A percentile compares a stretch with the other conserved stretches of the same genome.
These are phyloP conservation scores for carrot (Daucus carota) DNA, from an alignment of 129 eudicot species.

Conservation along the genomic window DH1_v3.0 NC_030382.2:53059001-53059500, in stretches of 20 bases:
- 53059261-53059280: slow-evolving; percentile 15
- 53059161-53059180: not conserved
- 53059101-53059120: not conserved
- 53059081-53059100: not conserved
- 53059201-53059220: not conserved
- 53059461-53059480: not conserved
- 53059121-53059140: not conserved
- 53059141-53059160: not conserved
- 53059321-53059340: slow-evolving; percentile 25
- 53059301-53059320: slow-evolving; percentile 19
- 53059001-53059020: no score
- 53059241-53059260: slow-evolving; percentile 12
- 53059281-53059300: slow-evolving; percentile 11
- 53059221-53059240: not conserved
- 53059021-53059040: no score
- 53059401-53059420: slow-evolving; percentile 21
- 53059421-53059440: slow-evolving; percentile 14
- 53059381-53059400: slow-evolving; percentile 20
- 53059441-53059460: not conserved
- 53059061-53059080: not conserved
- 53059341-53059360: slow-evolving; percentile 22
- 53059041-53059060: not conserved
- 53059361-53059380: slow-evolving; percentile 18
- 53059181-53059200: not conserved
- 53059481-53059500: slow-evolving; percentile 15